Base-by-base conservation (phyloP, 164 flowering plant species). In the Pachysandra terminalis region DNA sequence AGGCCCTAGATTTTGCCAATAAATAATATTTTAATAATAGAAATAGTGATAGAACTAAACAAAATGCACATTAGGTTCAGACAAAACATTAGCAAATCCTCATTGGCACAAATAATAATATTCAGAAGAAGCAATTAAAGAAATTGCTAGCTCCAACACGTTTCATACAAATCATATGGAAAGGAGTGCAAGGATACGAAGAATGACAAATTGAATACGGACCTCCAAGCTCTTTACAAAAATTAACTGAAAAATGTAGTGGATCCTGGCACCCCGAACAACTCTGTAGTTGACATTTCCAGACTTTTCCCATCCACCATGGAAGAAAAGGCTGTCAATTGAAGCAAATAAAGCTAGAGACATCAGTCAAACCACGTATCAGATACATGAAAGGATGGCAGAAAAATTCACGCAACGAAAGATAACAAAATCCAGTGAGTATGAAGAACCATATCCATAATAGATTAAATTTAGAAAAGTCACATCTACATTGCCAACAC, bases 221-320 rank as follows among this genome's bases (percentile, higher is more conserved):
- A 84, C 90, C 88, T 86, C 88, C 74, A 86, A 77, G 49, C 81
- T 69, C 74, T 80, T 81, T 26, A 84, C 89, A 76, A 85, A 85
- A 9, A 84, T 82, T 56, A 81, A 84, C 72, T 87, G 87, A 56
- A 87, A 87, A 53, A 87, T 80, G 64, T 81, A 81, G 61, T 81
- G 85, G 61, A 87, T 85, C 67, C 89, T 74, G 32, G 91, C 89
- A 70, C 87, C 91, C 0, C 88, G 22, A 60, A 79, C 66, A 85
- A 67, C 76, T 81, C 83, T 27, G 51, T 27, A 3, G 84, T 85
- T 23, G 82, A 79, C 74, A 81, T 79, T 58, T 76, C 81, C 63
- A 71, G 64, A 71, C 71, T 79, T 67, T 76, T 82, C 9, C 88
- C 88, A 61, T 85, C 84, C 32, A 85, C 66, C 78, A 82, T 35